Evolutionary conservation across 2,329 filamentous ascomycete species (phyloP).

Genomic region (Trichoderma brevicompactum): DNA sequence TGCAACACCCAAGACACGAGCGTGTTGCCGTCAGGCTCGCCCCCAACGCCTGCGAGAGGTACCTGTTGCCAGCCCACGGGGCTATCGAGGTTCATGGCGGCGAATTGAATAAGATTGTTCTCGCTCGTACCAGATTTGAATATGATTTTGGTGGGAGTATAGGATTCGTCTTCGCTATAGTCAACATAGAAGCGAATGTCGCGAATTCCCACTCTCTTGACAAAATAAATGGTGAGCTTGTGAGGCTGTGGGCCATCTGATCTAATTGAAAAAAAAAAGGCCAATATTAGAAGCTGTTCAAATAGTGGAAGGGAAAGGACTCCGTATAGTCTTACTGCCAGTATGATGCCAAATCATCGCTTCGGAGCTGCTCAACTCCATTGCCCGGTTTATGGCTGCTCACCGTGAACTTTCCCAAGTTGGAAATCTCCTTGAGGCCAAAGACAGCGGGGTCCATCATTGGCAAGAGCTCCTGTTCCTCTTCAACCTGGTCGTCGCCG

Average conservation of each 20-base stretch:
- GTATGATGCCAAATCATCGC: conserved; percentile 72
- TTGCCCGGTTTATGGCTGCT: conserved; percentile 81
- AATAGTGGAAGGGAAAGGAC: background rate
- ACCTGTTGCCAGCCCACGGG: conserved; percentile 93
- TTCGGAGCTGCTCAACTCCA: conserved; percentile 74
- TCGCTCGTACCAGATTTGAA: conserved; percentile 89
- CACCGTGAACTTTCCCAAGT: conserved; percentile 81
- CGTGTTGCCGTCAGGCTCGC: conserved; percentile 69
- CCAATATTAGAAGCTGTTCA: background rate
- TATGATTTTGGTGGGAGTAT: conserved; percentile 91
- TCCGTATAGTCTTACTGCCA: conserved; percentile 67
- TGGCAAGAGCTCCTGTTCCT: conserved; percentile 44
- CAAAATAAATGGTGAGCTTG: conserved; percentile 81
- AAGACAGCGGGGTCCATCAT: conserved; percentile 59
- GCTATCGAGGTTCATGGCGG: conserved; percentile 74
- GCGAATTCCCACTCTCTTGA: conserved; percentile 78
- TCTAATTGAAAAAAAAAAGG: conserved; percentile 43
- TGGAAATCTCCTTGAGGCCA: conserved; percentile 80
- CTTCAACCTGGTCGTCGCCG: conserved; percentile 45
- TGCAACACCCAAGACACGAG: conserved; percentile 89
- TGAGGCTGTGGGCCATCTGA: conserved; percentile 86
- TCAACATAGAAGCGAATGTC: conserved; percentile 85
- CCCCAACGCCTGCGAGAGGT: conserved; percentile 59
- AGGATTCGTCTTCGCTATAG: conserved; percentile 91
- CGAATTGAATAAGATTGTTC: conserved; percentile 89